Evolutionary conservation across 176 grass and related monocot genomes (phyloP).

Genomic region (Phragmites australis): DNA sequence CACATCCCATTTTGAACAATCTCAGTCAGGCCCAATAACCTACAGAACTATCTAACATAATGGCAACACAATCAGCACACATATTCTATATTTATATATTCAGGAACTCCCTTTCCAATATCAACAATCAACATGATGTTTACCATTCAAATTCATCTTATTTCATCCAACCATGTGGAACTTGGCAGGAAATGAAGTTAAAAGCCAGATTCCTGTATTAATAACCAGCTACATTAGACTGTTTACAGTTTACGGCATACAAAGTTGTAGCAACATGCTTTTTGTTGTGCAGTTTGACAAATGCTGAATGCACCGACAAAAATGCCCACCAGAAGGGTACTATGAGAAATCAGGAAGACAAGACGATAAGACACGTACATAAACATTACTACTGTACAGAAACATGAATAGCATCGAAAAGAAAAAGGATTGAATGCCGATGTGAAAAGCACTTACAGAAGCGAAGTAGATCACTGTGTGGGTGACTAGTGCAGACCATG

Average conservation of each 20-base stretch:
- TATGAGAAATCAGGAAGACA: background rate
- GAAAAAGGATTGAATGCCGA: background rate
- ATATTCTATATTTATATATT: background rate
- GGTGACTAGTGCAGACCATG: conserved; percentile 4
- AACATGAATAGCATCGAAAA: conserved; percentile 14
- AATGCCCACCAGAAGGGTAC: background rate
- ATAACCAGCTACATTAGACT: background rate
- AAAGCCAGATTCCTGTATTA: conserved; percentile 9
- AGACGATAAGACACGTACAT: background rate
- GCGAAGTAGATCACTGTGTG: background rate
- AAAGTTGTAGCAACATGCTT: background rate
- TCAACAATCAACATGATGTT: conserved; percentile 1
- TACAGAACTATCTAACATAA: background rate
- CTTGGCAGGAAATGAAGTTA: conserved; percentile 2
- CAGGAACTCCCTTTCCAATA: conserved; percentile 15
- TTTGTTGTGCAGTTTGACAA: background rate
- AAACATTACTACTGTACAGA: background rate
- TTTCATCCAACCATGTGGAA: background rate
- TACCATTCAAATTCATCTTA: conserved; percentile 4
- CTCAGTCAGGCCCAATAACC: too few species aligned
- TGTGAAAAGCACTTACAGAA: conserved; percentile 19
- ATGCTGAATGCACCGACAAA: background rate
- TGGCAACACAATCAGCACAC: background rate
- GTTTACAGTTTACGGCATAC: background rate
- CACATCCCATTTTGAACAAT: too few species aligned